A percentile compares a stretch with the other conserved stretches of the same genome.
Conservation (phyloP, 345 rosid species). For the Bretschneidera sinensis region DNA sequence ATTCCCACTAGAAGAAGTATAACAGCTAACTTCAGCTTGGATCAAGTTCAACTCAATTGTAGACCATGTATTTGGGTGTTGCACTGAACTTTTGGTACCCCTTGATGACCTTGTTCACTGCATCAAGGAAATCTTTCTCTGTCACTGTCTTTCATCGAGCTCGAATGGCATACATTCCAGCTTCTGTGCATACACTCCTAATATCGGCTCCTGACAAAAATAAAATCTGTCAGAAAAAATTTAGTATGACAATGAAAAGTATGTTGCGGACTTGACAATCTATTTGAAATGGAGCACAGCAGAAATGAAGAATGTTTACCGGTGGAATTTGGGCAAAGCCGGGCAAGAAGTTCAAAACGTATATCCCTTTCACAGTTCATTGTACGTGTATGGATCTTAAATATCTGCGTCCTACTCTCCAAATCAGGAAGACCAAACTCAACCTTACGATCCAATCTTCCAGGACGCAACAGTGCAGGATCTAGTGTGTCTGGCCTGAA, state of each 20-base stretch:
- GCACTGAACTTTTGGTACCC: constrained; percentile 79
- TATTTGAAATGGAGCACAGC: background rate
- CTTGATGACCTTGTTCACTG: constrained; percentile 76
- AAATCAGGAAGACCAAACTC: constrained; percentile 88
- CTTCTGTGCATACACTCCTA: constrained; percentile 80
- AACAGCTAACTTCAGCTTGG: background rate
- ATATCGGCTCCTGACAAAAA: constrained; percentile 65
- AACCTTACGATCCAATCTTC: constrained; percentile 74
- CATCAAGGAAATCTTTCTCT: constrained; percentile 81
- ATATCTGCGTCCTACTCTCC: constrained; percentile 80
- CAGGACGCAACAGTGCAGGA: constrained; percentile 82
- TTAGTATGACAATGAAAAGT: background rate
- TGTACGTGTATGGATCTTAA: constrained; percentile 70
- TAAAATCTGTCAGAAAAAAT: background rate
- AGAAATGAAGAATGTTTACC: constrained; percentile 27
- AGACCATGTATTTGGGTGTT: constrained; percentile 73
- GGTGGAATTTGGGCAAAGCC: constrained; percentile 74
- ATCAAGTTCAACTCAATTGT: constrained; percentile 36
- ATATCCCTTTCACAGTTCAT: constrained; percentile 76
- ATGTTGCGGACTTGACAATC: background rate
- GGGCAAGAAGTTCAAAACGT: constrained; percentile 71
- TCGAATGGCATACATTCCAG: constrained; percentile 79
- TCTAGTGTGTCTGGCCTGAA: constrained; percentile 76
- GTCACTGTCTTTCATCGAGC: constrained; percentile 79
- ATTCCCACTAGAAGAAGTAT: too few relatives aligned